phyloP scores from a whole-genome alignment of 139 green algal species.

The Tetradesmus obliquus region DNA sequence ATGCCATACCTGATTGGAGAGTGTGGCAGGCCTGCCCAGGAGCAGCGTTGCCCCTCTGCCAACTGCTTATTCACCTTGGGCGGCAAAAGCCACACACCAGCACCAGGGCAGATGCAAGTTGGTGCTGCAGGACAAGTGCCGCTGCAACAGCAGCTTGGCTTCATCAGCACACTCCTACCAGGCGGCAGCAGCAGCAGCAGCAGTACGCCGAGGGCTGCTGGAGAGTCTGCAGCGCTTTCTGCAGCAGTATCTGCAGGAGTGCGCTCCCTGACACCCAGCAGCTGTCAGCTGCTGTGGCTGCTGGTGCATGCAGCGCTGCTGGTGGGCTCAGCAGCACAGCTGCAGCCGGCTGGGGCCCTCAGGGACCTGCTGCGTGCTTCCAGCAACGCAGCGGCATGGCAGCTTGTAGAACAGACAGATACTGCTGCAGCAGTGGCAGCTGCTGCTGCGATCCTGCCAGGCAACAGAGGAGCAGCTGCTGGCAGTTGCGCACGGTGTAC shows the following conservation, averaged over 20 bases:
- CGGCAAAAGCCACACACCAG: not conserved
- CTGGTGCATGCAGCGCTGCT: slow-evolving; percentile 20
- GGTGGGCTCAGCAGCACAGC: not conserved
- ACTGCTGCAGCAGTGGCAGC: slow-evolving; percentile 17
- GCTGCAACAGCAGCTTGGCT: not conserved
- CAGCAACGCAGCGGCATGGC: not conserved
- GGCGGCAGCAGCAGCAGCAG: not conserved
- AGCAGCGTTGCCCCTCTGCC: not conserved
- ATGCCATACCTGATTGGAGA: slow-evolving; percentile 13
- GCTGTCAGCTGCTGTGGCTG: slow-evolving; percentile 13
- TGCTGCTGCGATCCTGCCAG: not conserved
- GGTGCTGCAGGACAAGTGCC: not conserved
- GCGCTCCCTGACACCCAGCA: not conserved
- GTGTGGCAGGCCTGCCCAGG: not conserved
- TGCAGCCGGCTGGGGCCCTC: slow-evolving; percentile 1
- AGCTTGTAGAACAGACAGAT: not conserved
- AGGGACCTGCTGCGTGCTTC: not conserved
- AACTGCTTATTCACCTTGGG: not conserved
- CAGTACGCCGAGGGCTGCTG: not conserved
- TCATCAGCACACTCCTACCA: not conserved
- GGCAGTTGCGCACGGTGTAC: not conserved
- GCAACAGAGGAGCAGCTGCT: slow-evolving; percentile 12
- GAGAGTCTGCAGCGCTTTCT: not conserved
- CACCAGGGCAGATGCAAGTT: not conserved
- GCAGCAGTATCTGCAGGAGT: not conserved